These are phyloP conservation scores for Kuraishia piskuri DNA, from an alignment of 805 yeast species.

Conservation along the genomic window DNA sequence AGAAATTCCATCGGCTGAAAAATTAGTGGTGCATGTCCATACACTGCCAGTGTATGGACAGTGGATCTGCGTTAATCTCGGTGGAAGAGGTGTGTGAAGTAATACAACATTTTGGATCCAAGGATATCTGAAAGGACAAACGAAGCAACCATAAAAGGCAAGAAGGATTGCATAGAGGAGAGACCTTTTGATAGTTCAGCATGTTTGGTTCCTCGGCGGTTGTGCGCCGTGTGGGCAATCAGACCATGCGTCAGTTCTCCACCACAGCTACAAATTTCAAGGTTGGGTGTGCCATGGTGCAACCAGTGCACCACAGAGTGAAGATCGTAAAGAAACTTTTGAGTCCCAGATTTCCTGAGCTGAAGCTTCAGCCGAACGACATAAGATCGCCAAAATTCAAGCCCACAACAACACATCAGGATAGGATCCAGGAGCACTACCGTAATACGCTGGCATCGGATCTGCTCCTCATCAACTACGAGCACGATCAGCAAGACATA, in stretches of 20 bases:
- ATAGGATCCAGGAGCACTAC: constrained; percentile 73
- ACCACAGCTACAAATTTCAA: constrained; percentile 26
- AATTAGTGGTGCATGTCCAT: neutral
- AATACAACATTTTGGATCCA: neutral
- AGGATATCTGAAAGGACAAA: neutral
- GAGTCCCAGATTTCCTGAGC: constrained; percentile 65
- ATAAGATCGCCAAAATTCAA: constrained; percentile 70
- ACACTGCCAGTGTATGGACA: neutral
- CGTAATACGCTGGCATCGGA: constrained; percentile 68
- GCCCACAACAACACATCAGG: constrained; percentile 71
- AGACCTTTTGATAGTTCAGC: neutral
- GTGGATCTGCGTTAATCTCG: neutral
- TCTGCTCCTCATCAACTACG: constrained; percentile 66
- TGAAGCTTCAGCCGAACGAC: constrained; percentile 62
- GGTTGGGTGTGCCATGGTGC: constrained; percentile 63
- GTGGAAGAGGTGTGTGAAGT: neutral
- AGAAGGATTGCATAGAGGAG: neutral
- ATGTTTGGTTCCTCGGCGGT: neutral
- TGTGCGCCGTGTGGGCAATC: neutral
- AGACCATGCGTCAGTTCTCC: constrained; percentile 19
- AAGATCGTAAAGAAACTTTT: constrained; percentile 65
- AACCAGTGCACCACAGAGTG: constrained; percentile 89
- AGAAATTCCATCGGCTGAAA: neutral
- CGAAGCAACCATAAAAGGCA: too few relatives aligned
- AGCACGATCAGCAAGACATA: constrained; percentile 47